Evolutionary conservation across 1,284 basidiomycete species (phyloP).

Genomic region (Anthracocystis panici-leucophaei): DNA sequence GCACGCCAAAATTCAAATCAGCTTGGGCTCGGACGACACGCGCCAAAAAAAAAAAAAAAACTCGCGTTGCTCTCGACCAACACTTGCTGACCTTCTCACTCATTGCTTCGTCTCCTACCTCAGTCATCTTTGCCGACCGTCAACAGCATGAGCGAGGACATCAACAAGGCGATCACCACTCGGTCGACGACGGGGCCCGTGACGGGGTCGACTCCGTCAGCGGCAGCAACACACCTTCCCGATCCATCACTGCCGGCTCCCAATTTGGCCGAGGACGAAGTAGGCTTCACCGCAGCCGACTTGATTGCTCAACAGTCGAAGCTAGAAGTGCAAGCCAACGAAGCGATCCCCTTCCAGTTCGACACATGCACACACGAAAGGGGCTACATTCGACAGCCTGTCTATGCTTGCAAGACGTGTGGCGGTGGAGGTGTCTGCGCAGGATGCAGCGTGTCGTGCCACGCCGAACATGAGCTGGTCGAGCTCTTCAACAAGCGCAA

Average conservation of each 20-base stretch:
- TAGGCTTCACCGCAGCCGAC: slow-evolving; percentile 68
- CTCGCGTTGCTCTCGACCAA: background rate
- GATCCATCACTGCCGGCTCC: slow-evolving; percentile 60
- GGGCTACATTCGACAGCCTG: slow-evolving; percentile 69
- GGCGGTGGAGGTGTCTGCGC: slow-evolving; percentile 70
- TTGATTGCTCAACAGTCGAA: slow-evolving; percentile 67
- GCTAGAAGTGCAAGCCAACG: slow-evolving; percentile 69
- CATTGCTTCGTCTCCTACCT: background rate
- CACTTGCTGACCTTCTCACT: background rate
- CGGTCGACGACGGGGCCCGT: slow-evolving; percentile 10
- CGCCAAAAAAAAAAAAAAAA: background rate
- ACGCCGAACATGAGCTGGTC: slow-evolving; percentile 68
- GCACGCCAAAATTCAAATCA: no score
- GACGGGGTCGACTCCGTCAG: background rate
- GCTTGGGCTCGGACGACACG: slow-evolving; percentile 17
- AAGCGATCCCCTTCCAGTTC: slow-evolving; percentile 69
- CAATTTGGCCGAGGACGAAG: slow-evolving; percentile 45
- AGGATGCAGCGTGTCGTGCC: slow-evolving; percentile 70
- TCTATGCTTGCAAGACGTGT: slow-evolving; percentile 69
- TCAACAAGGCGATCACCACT: slow-evolving; percentile 9
- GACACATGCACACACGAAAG: slow-evolving; percentile 69
- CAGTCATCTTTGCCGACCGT: background rate
- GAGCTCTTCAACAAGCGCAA: slow-evolving; percentile 68
- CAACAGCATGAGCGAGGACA: slow-evolving; percentile 20
- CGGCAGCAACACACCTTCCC: slow-evolving; percentile 32